Evolutionary conservation across 352 stramenopile genomes (phyloP).

Genomic region (Globisporangium carolinianum): DNA sequence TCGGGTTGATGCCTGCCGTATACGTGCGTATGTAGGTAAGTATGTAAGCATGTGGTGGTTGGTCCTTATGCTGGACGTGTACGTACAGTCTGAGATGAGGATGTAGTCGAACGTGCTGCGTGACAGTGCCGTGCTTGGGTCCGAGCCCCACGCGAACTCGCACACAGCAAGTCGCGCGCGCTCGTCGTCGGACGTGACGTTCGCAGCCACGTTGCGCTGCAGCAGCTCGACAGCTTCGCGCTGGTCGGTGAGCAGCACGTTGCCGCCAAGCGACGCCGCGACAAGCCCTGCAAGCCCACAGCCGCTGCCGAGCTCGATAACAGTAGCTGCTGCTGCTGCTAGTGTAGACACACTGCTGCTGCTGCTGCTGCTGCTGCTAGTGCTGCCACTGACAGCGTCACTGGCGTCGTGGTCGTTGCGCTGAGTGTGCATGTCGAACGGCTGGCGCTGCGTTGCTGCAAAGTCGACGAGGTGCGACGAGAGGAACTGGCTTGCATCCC

Average conservation of each 20-base stretch:
- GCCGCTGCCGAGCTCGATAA: slow-evolving; percentile 77
- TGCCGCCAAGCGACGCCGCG: slow-evolving; percentile 45
- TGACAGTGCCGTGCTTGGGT: slow-evolving; percentile 15
- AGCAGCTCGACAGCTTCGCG: slow-evolving; percentile 59
- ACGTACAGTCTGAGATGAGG: slow-evolving; percentile 73
- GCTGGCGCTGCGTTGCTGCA: slow-evolving; percentile 9
- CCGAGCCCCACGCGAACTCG: slow-evolving; percentile 63
- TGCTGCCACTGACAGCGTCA: no score
- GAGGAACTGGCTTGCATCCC: slow-evolving; percentile 65
- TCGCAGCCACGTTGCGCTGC: slow-evolving; percentile 44
- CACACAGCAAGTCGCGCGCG: slow-evolving; percentile 25
- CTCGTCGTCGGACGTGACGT: slow-evolving; percentile 34
- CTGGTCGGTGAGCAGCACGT: slow-evolving; percentile 74
- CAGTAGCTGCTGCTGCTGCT: slow-evolving; percentile 6
- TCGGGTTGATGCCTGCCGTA: slow-evolving; percentile 63
- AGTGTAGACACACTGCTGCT: background rate
- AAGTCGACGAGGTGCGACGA: slow-evolving; percentile 47
- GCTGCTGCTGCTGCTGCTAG: background rate
- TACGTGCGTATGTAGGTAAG: background rate
- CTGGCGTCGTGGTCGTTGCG: background rate
- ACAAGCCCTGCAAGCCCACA: slow-evolving; percentile 72
- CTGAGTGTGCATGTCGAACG: slow-evolving; percentile 6
- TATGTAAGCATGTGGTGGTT: background rate
- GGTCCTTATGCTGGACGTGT: background rate
- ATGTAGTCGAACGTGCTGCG: slow-evolving; percentile 45